Conservation (phyloP, 306 rosid genomes). For the Gastrolobium bilobum region DNA sequence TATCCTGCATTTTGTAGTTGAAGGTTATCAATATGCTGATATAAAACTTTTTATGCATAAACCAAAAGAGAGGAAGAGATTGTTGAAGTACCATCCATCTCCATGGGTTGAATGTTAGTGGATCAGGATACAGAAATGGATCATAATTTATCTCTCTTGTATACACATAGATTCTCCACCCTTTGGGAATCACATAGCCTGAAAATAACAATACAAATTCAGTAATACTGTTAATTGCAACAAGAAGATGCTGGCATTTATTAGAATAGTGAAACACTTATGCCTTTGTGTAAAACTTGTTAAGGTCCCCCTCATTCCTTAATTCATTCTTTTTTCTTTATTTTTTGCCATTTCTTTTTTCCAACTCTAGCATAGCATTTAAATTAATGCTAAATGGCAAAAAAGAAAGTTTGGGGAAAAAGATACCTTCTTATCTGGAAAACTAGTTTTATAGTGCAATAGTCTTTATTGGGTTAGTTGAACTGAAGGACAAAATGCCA, state of each 20-base stretch:
- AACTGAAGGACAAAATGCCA: conserved; percentile 53
- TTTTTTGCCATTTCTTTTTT: conserved; percentile 1
- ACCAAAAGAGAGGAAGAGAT: neutral
- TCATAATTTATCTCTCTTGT: conserved; percentile 94
- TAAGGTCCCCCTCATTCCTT: conserved; percentile 6
- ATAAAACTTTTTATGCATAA: conserved; percentile 10
- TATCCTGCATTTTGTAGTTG: conserved; percentile 67
- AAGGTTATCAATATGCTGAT: conserved; percentile 1
- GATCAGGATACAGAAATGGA: conserved; percentile 79
- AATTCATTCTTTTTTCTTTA: neutral
- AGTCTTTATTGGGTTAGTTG: conserved; percentile 52
- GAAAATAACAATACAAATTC: conserved; percentile 37
- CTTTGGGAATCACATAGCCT: conserved; percentile 92
- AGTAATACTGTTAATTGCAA: conserved; percentile 15
- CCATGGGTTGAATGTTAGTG: conserved; percentile 90
- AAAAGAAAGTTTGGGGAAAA: conserved; percentile 32
- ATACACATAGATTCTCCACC: conserved; percentile 96
- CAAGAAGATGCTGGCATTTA: conserved; percentile 28
- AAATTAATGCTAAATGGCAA: conserved; percentile 48
- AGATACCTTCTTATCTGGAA: conserved; percentile 46
- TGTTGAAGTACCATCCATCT: conserved; percentile 81
- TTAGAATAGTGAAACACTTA: conserved; percentile 6
- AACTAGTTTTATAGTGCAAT: conserved; percentile 53
- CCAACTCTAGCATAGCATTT: conserved; percentile 25
- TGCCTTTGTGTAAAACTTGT: neutral